These are phyloP conservation scores for Leptosphaerulina australis DNA, from an alignment of 2,329 filamentous ascomycete species.

Conservation along the genomic window DNA sequence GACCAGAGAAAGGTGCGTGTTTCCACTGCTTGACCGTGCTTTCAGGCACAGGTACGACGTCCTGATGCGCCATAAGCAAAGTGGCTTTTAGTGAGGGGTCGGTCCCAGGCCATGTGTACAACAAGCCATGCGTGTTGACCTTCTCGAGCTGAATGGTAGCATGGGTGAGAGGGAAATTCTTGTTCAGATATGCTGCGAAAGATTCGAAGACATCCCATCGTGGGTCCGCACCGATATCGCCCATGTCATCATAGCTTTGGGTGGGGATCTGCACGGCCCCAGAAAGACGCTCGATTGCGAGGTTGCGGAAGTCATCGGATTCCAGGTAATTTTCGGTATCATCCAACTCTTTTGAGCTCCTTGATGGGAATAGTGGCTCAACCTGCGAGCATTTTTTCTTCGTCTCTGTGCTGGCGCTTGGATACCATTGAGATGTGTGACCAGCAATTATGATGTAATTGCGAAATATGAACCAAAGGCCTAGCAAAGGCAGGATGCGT, in stretches of 20 bases:
- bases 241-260: conserved; percentile 62
- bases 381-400: conserved; percentile 38
- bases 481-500: conserved; percentile 12
- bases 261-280: conserved; percentile 62
- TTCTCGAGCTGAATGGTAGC: conserved; percentile 57
- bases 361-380: conserved; percentile 33
- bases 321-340: conserved; percentile 36
- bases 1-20: conserved; percentile 64
- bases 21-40: conserved; percentile 63
- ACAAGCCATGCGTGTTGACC: conserved; percentile 64
- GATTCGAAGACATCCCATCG: conserved; percentile 65
- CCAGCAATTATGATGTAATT: conserved; percentile 21
- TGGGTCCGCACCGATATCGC: conserved; percentile 60
- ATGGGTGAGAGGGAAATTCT: conserved; percentile 48
- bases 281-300: conserved; percentile 49
- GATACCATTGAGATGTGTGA: conserved; percentile 19
- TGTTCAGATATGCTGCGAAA: conserved; percentile 53
- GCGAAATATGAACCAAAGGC: conserved; percentile 19
- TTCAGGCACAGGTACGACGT: conserved; percentile 64
- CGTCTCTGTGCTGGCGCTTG: not conserved
- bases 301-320: conserved; percentile 37
- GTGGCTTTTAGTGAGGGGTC: conserved; percentile 60
- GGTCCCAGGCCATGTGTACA: conserved; percentile 64
- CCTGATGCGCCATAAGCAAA: conserved; percentile 68
- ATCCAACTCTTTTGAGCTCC: conserved; percentile 35